Evolutionary conservation across 1,284 basidiomycete genomes (phyloP).

Genomic region (Vanrija sp.): DNA sequence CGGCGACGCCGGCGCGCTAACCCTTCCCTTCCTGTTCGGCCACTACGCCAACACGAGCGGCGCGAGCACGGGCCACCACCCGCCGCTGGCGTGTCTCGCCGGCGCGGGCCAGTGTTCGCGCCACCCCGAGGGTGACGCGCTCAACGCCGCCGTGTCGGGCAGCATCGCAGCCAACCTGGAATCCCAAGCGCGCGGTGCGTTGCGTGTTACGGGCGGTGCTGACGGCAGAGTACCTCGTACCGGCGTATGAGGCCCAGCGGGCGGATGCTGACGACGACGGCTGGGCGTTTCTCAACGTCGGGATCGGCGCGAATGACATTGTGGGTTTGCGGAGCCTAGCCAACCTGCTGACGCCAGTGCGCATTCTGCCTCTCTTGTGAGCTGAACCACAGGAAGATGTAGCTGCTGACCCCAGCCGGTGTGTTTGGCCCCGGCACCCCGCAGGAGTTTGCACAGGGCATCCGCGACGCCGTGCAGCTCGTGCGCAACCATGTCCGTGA

Average conservation of each 20-base stretch:
- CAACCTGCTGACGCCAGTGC: constrained; percentile 28
- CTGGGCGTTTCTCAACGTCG: constrained; percentile 48
- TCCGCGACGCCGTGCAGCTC: constrained; percentile 39
- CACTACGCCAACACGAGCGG: constrained; percentile 29
- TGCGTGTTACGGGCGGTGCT: neutral
- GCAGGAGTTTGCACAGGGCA: constrained; percentile 37
- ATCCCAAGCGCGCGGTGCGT: constrained; percentile 36
- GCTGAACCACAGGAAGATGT: neutral
- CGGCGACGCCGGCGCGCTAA: constrained; percentile 39
- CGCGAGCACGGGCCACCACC: constrained; percentile 27
- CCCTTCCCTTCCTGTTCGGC: constrained; percentile 37
- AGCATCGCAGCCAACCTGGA: constrained; percentile 25
- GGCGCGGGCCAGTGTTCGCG: constrained; percentile 13
- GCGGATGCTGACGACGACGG: constrained; percentile 21
- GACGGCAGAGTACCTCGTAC: constrained; percentile 40
- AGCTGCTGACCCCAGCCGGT: constrained; percentile 21
- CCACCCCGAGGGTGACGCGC: constrained; percentile 29
- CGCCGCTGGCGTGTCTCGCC: constrained; percentile 18
- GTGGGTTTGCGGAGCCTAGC: constrained; percentile 20
- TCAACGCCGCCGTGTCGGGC: constrained; percentile 42
- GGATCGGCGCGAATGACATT: constrained; percentile 49
- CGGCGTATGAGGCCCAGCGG: constrained; percentile 26
- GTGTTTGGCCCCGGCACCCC: constrained; percentile 31
- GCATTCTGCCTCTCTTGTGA: constrained; percentile 45
- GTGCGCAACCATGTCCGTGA: constrained; percentile 42